Evolutionary conservation across 768 basidiomycete species (phyloP).

Genomic region (Hemileccinum impolitum): DNA sequence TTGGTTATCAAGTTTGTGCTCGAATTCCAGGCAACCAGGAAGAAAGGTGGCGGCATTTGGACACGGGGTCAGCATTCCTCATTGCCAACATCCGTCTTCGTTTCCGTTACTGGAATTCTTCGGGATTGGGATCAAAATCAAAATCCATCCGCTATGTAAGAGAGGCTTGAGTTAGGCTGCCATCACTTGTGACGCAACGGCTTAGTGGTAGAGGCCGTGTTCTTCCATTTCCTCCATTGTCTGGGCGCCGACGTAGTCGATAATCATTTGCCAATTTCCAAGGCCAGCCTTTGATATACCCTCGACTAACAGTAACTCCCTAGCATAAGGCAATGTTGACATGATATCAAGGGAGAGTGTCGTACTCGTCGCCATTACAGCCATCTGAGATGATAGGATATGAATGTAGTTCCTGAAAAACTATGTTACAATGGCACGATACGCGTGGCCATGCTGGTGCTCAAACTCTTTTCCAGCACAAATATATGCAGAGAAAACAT

Average conservation of each 20-base stretch:
- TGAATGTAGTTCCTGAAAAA: constrained; percentile 82
- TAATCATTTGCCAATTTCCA: constrained; percentile 96
- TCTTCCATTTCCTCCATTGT: constrained; percentile 91
- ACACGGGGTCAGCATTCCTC: constrained; percentile 53
- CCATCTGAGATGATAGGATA: constrained; percentile 93
- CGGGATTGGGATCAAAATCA: constrained; percentile 68
- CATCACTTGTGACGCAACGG: constrained; percentile 7
- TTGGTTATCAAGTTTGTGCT: constrained; percentile 94
- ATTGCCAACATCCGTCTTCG: constrained; percentile 83
- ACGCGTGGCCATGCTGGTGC: constrained; percentile 84
- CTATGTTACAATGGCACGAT: constrained; percentile 76
- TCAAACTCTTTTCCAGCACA: constrained; percentile 87
- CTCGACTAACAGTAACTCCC: constrained; percentile 86
- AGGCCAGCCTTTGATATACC: constrained; percentile 85
- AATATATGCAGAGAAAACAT: constrained; percentile 92
- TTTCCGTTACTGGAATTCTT: constrained; percentile 86
- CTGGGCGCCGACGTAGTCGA: constrained; percentile 90
- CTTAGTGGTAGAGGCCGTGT: constrained; percentile 85
- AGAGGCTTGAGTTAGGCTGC: not conserved
- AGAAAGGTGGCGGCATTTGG: constrained; percentile 82
- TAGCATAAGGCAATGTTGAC: constrained; percentile 28
- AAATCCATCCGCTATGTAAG: constrained; percentile 40
- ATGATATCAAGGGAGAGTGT: constrained; percentile 9
- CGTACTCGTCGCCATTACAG: constrained; percentile 98
- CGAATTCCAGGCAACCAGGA: constrained; percentile 97